Evolutionary conservation across 352 stramenopile species (phyloP).

Genomic region (Globisporangium splendens): DNA sequence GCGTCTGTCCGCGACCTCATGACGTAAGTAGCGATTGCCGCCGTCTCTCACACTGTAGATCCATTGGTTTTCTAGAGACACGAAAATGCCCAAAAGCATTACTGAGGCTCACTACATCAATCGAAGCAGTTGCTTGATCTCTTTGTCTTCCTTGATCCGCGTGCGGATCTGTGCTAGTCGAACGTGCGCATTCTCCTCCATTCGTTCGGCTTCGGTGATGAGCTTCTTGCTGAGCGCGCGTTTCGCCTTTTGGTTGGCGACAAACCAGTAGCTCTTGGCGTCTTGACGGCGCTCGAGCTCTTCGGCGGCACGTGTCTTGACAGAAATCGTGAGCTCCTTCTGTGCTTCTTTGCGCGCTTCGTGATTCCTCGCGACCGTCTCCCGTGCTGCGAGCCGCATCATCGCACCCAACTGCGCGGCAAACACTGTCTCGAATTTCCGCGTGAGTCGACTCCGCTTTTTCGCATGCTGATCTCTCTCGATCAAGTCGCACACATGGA

Average conservation of each 20-base stretch:
- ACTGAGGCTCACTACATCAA: slow-evolving; percentile 30
- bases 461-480: slow-evolving; percentile 46
- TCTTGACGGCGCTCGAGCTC: slow-evolving; percentile 38
- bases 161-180: slow-evolving; percentile 26
- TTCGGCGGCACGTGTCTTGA: slow-evolving; percentile 35
- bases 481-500: slow-evolving; percentile 34
- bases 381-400: slow-evolving; percentile 58
- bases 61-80: too few species aligned
- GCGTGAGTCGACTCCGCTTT: slow-evolving; percentile 39
- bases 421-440: slow-evolving; percentile 50
- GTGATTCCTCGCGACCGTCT: slow-evolving; percentile 29
- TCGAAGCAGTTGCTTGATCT: slow-evolving; percentile 63
- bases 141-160: slow-evolving; percentile 57
- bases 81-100: too few species aligned
- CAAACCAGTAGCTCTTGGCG: slow-evolving; percentile 69
- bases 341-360: slow-evolving; percentile 28
- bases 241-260: slow-evolving; percentile 51
- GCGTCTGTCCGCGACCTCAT: slow-evolving; percentile 53
- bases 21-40: slow-evolving; percentile 15
- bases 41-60: too few species aligned
- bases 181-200: slow-evolving; percentile 17
- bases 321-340: slow-evolving; percentile 18
- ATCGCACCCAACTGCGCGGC: slow-evolving; percentile 54
- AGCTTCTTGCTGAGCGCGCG: slow-evolving; percentile 15
- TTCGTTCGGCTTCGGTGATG: slow-evolving; percentile 9